Evolutionary conservation across 352 stramenopile genomes (phyloP), one percentile per base, ranked within the genome.

Genomic region (Globisporangium recalcitrans): DNA sequence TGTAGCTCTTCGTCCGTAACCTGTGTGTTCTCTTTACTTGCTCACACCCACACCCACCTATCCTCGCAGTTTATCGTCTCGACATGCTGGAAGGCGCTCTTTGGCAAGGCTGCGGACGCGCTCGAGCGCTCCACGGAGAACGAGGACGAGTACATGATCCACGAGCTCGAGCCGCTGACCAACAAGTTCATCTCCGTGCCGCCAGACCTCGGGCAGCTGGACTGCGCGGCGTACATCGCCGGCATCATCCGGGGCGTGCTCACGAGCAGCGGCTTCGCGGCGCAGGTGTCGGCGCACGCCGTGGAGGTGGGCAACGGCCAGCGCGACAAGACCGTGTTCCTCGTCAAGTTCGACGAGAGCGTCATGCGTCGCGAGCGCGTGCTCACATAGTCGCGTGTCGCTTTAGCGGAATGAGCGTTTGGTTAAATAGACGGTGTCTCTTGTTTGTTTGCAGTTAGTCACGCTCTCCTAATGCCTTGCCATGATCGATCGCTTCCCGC

Each of bases 81-180:
- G 1, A 93, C 82, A 11, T 95, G 91, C 61, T 98, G 95, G 94
- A 98, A 98, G 72, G 83, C 87, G 48, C 75, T 99, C 16, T 99
- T 99, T 72, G 95, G 95, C 51, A 99, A 98, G 71, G 82, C 90
- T 11, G 96, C 96, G 1, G 96, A 99, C 64, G 97, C 93, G 13
- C 80, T 99, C 26, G 96, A 99, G 78, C 81, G 93, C 60, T 98
- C 89, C 64, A 98, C 97, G 34, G 94, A 98, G 72, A 98, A 98
- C 72, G 93, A 97, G n/a, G 87, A 98, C 74, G 96, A 99, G 86
- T 99, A 97, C 78, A 99, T 98, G 95, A 99, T 99, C 69, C 87
- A 97, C 68, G 91, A 98, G 68, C 72, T 94, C 49, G 88, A 97
- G 62, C 93, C 93, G 24, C 73, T 98, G n/a, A 97, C 91, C 21